phyloP scores from a whole-genome alignment of 2,329 filamentous ascomycete genomes.

The Colletotrichum musicola region DNA sequence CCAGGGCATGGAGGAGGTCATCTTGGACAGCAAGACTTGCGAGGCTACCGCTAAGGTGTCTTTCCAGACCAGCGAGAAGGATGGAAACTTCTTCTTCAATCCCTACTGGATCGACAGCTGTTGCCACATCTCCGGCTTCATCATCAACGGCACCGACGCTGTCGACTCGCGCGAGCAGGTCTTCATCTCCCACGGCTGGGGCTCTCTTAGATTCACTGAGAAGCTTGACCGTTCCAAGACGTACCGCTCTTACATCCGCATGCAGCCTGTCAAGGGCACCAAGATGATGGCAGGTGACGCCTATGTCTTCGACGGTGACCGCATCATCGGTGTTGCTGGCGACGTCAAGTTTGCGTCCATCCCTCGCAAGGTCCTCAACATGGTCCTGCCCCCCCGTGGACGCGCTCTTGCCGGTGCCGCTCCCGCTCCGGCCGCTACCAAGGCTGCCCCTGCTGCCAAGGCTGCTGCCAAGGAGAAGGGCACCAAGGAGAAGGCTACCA shows the following conservation, averaged over 20 bases:
- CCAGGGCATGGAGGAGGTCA: constrained; percentile 70
- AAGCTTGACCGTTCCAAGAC: constrained; percentile 58
- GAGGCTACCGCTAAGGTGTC: constrained; percentile 58
- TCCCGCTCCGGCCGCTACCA: constrained; percentile 51
- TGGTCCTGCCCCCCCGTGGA: constrained; percentile 73
- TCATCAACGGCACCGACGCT: constrained; percentile 69
- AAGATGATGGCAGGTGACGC: constrained; percentile 67
- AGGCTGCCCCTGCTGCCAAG: constrained; percentile 50
- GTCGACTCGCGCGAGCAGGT: constrained; percentile 67
- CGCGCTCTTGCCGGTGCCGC: constrained; percentile 54
- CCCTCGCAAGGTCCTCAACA: constrained; percentile 74
- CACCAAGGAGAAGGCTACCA: constrained; percentile 55
- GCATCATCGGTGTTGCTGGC: constrained; percentile 60
- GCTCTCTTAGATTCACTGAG: constrained; percentile 63
- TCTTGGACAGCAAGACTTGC: constrained; percentile 61
- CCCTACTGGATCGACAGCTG: constrained; percentile 72
- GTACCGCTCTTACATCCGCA: constrained; percentile 69
- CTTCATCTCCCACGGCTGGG: constrained; percentile 73
- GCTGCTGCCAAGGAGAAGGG: constrained; percentile 48
- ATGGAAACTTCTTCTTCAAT: constrained; percentile 67
- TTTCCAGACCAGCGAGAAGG: constrained; percentile 61
- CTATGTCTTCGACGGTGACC: constrained; percentile 66
- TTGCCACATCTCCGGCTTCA: constrained; percentile 71
- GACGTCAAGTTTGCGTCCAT: constrained; percentile 77
- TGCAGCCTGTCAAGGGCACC: constrained; percentile 65